Conservation (phyloP, 306 rosid species). For the Calophaca sinica region DNA sequence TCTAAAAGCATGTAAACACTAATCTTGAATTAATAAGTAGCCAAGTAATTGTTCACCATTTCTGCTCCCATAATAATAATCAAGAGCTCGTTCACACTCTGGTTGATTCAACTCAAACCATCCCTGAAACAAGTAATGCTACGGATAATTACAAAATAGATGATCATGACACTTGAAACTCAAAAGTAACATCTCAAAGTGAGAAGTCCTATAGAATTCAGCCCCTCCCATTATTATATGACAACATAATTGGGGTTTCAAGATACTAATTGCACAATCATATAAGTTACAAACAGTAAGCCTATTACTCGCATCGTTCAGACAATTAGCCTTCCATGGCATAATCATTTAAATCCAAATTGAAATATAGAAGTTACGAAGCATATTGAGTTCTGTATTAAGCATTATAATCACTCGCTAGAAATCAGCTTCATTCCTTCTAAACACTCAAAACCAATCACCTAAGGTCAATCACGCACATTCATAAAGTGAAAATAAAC, state of each 20-base stretch:
- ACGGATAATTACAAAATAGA: constrained; percentile 34
- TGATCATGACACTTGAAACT: background rate
- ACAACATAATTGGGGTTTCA: background rate
- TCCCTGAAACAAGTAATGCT: no score
- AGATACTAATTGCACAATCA: background rate
- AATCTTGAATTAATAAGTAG: no score
- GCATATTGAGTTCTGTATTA: no score
- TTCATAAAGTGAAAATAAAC: background rate
- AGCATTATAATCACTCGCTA: no score
- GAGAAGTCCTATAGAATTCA: constrained; percentile 5
- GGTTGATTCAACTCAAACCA: no score
- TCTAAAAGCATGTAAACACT: no score
- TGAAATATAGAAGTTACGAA: constrained; percentile 6
- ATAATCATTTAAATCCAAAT: constrained; percentile 11
- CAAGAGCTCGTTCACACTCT: no score
- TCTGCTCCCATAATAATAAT: no score
- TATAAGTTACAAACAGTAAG: background rate
- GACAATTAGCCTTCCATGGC: background rate
- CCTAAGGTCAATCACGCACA: constrained; percentile 1
- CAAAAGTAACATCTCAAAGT: constrained; percentile 8
- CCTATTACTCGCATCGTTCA: background rate
- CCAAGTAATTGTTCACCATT: no score
- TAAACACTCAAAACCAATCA: background rate
- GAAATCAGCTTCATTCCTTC: no score
- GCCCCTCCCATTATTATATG: background rate